These are phyloP conservation scores for Trichophyton mentagrophytes DNA, from an alignment of 2,329 filamentous ascomycete species.

Conservation along the genomic window DNA sequence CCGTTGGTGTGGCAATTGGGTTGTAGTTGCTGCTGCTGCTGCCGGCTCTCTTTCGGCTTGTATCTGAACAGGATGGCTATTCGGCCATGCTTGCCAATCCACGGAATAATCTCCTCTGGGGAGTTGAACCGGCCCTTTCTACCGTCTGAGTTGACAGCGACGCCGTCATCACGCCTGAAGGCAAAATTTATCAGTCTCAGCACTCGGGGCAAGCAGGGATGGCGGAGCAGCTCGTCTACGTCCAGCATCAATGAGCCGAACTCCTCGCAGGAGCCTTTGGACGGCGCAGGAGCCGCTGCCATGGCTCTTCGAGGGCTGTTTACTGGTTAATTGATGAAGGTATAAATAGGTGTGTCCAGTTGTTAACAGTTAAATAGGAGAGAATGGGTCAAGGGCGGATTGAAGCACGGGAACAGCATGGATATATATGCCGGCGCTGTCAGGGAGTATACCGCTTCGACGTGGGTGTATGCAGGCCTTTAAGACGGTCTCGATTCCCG, in stretches of 20 bases:
- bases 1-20: neutral
- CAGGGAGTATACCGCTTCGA: neutral
- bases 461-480: neutral
- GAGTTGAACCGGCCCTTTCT: neutral
- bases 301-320: neutral
- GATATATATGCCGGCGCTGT: neutral
- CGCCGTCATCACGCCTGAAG: neutral
- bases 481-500: neutral
- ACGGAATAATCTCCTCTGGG: neutral
- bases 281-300: neutral
- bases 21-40: neutral
- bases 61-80: conserved; percentile 8
- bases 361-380: too few relatives aligned
- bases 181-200: conserved; percentile 6
- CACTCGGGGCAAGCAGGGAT: conserved; percentile 7
- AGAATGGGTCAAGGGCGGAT: too few relatives aligned
- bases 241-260: conserved; percentile 8
- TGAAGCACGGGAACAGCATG: neutral
- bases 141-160: conserved; percentile 3
- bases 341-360: neutral
- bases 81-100: conserved; percentile 7
- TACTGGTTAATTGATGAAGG: neutral
- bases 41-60: neutral
- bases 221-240: conserved; percentile 3
- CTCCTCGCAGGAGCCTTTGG: neutral